A percentile compares a stretch with the other conserved stretches of the same genome.
Conservation (phyloP, 257 asterid species). For the Linderniella brevidens region DNA sequence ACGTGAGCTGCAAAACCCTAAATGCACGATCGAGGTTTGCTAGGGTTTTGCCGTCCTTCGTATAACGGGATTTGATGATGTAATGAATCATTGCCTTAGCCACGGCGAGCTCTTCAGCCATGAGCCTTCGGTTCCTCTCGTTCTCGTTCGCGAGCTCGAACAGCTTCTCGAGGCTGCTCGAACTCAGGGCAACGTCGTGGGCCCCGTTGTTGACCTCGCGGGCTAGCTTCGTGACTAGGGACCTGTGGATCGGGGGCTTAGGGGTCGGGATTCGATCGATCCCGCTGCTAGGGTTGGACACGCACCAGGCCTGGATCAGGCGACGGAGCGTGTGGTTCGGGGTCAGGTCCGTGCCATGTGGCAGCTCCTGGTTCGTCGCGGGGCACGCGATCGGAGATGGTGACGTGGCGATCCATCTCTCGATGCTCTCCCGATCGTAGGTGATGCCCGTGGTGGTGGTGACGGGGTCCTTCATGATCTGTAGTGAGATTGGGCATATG, state of each 20-base stretch:
- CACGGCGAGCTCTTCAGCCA: constrained; percentile 54
- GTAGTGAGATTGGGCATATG: constrained; percentile 80
- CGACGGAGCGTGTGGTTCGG: constrained; percentile 85
- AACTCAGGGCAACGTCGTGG: not conserved
- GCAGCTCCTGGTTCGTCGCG: constrained; percentile 45
- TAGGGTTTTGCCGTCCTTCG: constrained; percentile 11
- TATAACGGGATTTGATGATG: constrained; percentile 15
- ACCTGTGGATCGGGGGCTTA: constrained; percentile 28
- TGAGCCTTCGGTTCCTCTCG: constrained; percentile 30
- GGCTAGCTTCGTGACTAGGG: constrained; percentile 29
- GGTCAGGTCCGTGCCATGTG: constrained; percentile 37
- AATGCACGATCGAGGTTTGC: constrained; percentile 36
- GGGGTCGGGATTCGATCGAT: constrained; percentile 73
- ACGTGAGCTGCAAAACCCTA: constrained; percentile 28
- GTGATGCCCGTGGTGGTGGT: constrained; percentile 79
- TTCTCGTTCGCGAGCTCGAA: constrained; percentile 29
- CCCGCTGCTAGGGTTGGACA: constrained; percentile 38
- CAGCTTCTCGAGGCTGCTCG: constrained; percentile 26
- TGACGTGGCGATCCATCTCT: constrained; percentile 40
- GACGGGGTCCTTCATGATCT: constrained; percentile 84
- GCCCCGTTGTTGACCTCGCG: constrained; percentile 19
- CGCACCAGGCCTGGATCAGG: constrained; percentile 76
- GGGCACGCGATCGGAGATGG: constrained; percentile 41
- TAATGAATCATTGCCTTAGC: constrained; percentile 28
- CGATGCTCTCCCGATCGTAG: constrained; percentile 72